phyloP scores from a whole-genome alignment of 805 yeast genomes.

The Vanderwaltozyma tropicalis region DNA sequence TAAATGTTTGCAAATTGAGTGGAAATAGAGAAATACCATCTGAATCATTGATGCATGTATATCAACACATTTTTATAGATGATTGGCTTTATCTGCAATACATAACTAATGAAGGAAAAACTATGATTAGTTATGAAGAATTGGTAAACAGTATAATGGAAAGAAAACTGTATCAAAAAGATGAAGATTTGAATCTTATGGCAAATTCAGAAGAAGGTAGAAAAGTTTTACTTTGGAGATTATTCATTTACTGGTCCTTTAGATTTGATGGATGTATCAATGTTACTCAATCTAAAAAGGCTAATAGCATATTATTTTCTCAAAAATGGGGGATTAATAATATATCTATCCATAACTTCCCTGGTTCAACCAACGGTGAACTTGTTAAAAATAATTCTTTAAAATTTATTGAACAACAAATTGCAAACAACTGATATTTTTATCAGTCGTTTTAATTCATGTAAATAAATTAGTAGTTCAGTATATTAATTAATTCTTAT shows the following conservation, averaged over 20 bases:
- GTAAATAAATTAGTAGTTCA: too few relatives aligned
- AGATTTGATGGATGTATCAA: constrained; percentile 28
- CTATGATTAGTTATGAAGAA: constrained; percentile 36
- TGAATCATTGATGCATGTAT: constrained; percentile 38
- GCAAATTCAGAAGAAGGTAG: constrained; percentile 29
- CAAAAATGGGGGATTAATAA: constrained; percentile 27
- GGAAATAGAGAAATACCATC: constrained; percentile 6
- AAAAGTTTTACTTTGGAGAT: constrained; percentile 32
- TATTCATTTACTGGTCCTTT: constrained; percentile 32
- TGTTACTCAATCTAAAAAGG: constrained; percentile 21
- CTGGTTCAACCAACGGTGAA: constrained; percentile 12
- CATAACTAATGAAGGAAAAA: constrained; percentile 5
- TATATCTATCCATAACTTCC: constrained; percentile 15
- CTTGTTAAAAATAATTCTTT: constrained; percentile 3
- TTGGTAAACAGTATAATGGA: constrained; percentile 44
- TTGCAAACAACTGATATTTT: too few relatives aligned
- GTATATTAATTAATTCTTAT: too few relatives aligned
- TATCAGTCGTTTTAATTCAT: too few relatives aligned
- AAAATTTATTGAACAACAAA: neutral
- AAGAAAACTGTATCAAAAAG: constrained; percentile 40
- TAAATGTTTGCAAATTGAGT: constrained; percentile 18
- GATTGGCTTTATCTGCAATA: constrained; percentile 20
- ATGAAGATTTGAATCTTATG: constrained; percentile 26
- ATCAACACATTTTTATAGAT: constrained; percentile 36
- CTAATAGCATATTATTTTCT: constrained; percentile 19